Base-by-base conservation (phyloP, 495 filamentous ascomycete species). In the Tuber brumale region DNA sequence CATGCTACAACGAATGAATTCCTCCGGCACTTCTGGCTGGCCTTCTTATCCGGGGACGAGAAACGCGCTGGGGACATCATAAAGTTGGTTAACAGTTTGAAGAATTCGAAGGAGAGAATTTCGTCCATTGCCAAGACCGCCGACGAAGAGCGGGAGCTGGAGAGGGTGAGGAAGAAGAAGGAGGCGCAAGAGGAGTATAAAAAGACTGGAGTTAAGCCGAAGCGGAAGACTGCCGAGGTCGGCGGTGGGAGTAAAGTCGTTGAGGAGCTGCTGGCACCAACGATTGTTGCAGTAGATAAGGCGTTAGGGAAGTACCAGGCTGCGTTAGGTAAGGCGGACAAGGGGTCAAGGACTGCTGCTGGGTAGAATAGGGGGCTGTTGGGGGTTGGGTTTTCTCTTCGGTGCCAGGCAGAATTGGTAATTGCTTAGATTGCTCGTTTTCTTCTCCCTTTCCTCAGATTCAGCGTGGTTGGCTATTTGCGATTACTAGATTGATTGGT, bases 1-100 rank as follows among this genome's bases (percentile, higher is more conserved):
- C 94, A 98, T 82, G 93, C 94, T 61, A 97, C 95, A 0, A 93
- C 94, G 1, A 92, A 91, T 12, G 96, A 98, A 78, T 98, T 98
- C 81, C 85, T 99, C n/a, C 91, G 92, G 77, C 94, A 98, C 82
- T 99, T 97, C 86, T 98, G 94, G 94, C 86, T 89, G 48, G 89
- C 92, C 6, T 97, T 95, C 81, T 86, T 95, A 12, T 97, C 94
- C 0, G 93, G 93, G 3, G 92, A 95, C 82, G 85, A 92, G 12
- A 89, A 91, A 69, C 90, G 92, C n/a, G 90, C 92, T 0, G 85
- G 85, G 37, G 94, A 97, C 82, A 86, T 96, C 1, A 87, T 89
- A 3, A 92, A 91, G 48, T 86, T 97, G 48, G 89, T 92, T 23
- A 91, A 96, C 78, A 92, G 93, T 8, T 86, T 99, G 23, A 87